Evolutionary conservation across 2,329 filamentous ascomycete genomes (phyloP), one percentile per base, ranked within the genome.

Genomic region (Paecilomyces sp.): DNA sequence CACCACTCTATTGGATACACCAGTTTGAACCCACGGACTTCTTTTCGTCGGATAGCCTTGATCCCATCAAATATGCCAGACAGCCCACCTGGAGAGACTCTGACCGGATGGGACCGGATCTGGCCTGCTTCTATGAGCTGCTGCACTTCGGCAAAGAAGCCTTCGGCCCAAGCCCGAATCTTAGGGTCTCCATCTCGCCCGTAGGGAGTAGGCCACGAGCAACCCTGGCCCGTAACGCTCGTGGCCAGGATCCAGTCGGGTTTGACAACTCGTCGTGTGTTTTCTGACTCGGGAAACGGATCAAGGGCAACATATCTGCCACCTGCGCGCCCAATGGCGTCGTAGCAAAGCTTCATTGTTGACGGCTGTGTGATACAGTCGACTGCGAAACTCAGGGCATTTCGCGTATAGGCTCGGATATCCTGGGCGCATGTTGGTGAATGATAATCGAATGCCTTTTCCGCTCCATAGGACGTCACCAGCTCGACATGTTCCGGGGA

Each of bases 281-380:
- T 59, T 51, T 54, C 57, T 47, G 55, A 59, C 15, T 70, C 64
- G 6, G 63, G 64, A 58, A 68, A 74, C 1, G 72, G 69, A n/a
- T 41, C 36, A n/a, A 41, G 36, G 13, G 36, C 36, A 13, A n/a
- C n/a, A n/a, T 41, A 41, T 15, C 36, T 15, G 11, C 36, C 36
- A n/a, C 36, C 74, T 57, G 25, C 62, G 25, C 63, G 64, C 25
- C 69, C 74, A 24, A 71, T 72, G 22, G 69, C 69, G 34, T 50
- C 69, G 63, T 72, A 76, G 70, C 76, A 77, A 3, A 71, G 53
- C 3, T 61, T 53, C 51, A 71, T 76, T 0, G 73, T 70, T 6
- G 65, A 62, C 0, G 71, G 57, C 12, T 71, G 65, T 0, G 74
- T 64, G 55, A 82, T 69, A 66, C 74, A 78, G 67, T 82, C 80